Evolutionary conservation across 1,139 yeast species (phyloP).

Genomic region (Geotrichum klebahnii): DNA sequence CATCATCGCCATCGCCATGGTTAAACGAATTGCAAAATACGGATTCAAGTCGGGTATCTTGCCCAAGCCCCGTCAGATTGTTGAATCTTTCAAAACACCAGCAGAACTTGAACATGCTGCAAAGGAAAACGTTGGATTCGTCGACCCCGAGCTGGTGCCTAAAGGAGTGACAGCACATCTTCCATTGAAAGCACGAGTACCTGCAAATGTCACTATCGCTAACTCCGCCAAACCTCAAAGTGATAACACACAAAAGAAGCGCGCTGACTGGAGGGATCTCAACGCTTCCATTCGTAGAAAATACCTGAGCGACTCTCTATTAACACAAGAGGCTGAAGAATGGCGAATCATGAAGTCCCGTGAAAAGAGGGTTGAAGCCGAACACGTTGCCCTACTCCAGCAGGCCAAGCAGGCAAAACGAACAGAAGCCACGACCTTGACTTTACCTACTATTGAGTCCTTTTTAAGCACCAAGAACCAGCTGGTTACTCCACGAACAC

Average conservation of each 20-base stretch:
- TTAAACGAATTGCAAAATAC: slow-evolving; percentile 45
- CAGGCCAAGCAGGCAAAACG: slow-evolving; percentile 22
- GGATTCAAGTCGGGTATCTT: slow-evolving; percentile 72
- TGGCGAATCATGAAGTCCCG: slow-evolving; percentile 35
- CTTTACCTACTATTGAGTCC: slow-evolving; percentile 76
- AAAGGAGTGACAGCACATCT: slow-evolving; percentile 57
- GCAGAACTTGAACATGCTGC: slow-evolving; percentile 41
- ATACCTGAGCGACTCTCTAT: slow-evolving; percentile 63
- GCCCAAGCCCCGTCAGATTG: slow-evolving; percentile 69
- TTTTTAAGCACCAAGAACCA: slow-evolving; percentile 40
- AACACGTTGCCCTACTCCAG: slow-evolving; percentile 37
- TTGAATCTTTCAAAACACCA: slow-evolving; percentile 48
- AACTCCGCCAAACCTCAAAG: slow-evolving; percentile 47
- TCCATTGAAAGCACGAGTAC: slow-evolving; percentile 48
- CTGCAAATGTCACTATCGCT: slow-evolving; percentile 56
- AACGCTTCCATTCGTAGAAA: slow-evolving; percentile 69
- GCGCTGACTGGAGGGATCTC: slow-evolving; percentile 49
- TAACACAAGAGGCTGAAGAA: slow-evolving; percentile 55
- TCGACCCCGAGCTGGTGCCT: slow-evolving; percentile 72
- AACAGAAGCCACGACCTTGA: slow-evolving; percentile 56
- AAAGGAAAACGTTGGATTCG: slow-evolving; percentile 60
- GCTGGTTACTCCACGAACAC: slow-evolving; percentile 65
- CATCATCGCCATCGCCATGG: slow-evolving; percentile 36
- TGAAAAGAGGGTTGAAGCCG: slow-evolving; percentile 33
- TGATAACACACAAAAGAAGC: slow-evolving; percentile 37